A percentile compares a stretch with the other conserved stretches of the same genome.
Evolutionary conservation across 1,139 yeast species (phyloP).

Genomic region (Yamadazyma epiphylla): DNA sequence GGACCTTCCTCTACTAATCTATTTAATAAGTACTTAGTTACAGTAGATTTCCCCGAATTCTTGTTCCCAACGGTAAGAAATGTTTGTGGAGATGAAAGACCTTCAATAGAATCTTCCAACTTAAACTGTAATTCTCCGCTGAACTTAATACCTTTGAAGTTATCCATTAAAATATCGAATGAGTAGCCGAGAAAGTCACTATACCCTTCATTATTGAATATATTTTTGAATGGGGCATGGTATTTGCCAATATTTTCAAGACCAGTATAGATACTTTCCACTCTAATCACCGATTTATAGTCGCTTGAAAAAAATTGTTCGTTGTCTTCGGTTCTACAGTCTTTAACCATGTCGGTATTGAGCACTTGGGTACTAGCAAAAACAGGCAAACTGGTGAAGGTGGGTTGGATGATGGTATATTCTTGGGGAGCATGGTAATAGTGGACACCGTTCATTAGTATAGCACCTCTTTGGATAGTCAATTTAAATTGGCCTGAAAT

Average conservation of each 20-base stretch:
- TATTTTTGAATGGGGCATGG: slow-evolving; percentile 47
- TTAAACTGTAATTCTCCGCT: slow-evolving; percentile 3
- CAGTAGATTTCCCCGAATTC: slow-evolving; percentile 82
- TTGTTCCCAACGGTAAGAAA: slow-evolving; percentile 47
- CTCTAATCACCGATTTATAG: slow-evolving; percentile 41
- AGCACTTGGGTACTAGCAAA: slow-evolving; percentile 46
- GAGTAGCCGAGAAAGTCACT: slow-evolving; percentile 18
- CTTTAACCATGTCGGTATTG: slow-evolving; percentile 24
- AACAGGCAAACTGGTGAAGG: slow-evolving; percentile 52
- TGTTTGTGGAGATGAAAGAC: slow-evolving; percentile 12
- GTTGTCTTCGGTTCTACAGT: slow-evolving; percentile 21
- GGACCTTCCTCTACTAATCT: slow-evolving; percentile 15
- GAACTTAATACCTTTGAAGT: slow-evolving; percentile 17
- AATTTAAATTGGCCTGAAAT: slow-evolving; percentile 58
- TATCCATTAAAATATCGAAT: slow-evolving; percentile 33
- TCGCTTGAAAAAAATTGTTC: slow-evolving; percentile 30
- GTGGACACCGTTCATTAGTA: slow-evolving; percentile 51
- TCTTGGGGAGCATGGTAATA: slow-evolving; percentile 32
- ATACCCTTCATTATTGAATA: slow-evolving; percentile 24
- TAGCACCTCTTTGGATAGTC: slow-evolving; percentile 56
- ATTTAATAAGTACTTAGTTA: slow-evolving; percentile 56
- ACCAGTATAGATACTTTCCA: slow-evolving; percentile 38
- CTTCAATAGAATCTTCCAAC: slow-evolving; percentile 2
- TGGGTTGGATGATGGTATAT: slow-evolving; percentile 45
- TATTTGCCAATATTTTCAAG: slow-evolving; percentile 44